phyloP scores from a whole-genome alignment of 1,139 yeast species.

The Suhomyces wounanorum region DNA sequence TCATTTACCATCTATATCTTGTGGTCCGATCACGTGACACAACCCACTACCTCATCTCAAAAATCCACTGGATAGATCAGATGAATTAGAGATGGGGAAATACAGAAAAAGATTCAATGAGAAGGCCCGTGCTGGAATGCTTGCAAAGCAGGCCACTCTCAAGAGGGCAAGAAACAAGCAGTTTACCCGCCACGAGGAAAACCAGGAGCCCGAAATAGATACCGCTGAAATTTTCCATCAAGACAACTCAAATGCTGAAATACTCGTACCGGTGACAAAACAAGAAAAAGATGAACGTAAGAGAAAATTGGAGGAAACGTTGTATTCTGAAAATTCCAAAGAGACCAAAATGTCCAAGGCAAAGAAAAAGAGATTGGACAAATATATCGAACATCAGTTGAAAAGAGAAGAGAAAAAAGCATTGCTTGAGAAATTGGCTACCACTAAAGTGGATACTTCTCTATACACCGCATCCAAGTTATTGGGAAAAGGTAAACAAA shows the following conservation, averaged over 20 bases:
- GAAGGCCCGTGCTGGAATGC: conserved; percentile 83
- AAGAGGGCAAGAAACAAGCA: conserved; percentile 70
- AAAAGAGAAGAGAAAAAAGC: conserved; percentile 86
- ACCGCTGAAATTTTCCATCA: conserved; percentile 11
- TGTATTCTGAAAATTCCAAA: conserved; percentile 55
- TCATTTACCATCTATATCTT: background rate
- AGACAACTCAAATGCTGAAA: conserved; percentile 61
- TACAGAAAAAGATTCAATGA: conserved; percentile 81
- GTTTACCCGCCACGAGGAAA: conserved; percentile 47
- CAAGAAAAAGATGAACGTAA: conserved; percentile 67
- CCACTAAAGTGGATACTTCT: conserved; percentile 72
- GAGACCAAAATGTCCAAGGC: conserved; percentile 69
- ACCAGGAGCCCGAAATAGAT: conserved; percentile 12
- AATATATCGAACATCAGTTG: conserved; percentile 83
- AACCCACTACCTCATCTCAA: conserved; percentile 9
- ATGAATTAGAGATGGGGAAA: conserved; percentile 60
- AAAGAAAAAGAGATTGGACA: conserved; percentile 76
- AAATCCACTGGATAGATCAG: conserved; percentile 1
- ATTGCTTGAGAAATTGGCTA: conserved; percentile 69
- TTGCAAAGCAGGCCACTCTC: conserved; percentile 75
- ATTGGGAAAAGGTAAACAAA: conserved; percentile 75
- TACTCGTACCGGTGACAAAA: conserved; percentile 51
- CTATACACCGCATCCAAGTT: conserved; percentile 69
- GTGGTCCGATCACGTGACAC: conserved; percentile 6
- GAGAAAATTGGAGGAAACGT: conserved; percentile 59